phyloP scores from a whole-genome alignment of 805 yeast genomes.

The Kodamaea laetipori region DNA sequence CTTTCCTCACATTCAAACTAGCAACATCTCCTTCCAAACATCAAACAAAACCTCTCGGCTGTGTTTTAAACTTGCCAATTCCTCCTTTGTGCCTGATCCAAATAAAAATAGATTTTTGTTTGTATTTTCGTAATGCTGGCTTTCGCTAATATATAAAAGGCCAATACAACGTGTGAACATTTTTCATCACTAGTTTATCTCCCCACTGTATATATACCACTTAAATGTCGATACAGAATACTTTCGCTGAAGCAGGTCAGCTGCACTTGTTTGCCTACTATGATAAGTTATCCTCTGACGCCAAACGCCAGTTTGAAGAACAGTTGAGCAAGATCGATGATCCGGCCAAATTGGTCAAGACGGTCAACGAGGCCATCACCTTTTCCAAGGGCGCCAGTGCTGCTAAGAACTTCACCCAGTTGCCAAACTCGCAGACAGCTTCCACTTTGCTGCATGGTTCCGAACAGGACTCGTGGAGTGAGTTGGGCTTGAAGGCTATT shows the following conservation, averaged over 20 bases:
- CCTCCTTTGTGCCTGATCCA: constrained; percentile 8
- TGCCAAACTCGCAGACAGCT: constrained; percentile 51
- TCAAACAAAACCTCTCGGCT: background rate
- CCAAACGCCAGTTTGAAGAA: constrained; percentile 37
- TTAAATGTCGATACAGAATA: constrained; percentile 22
- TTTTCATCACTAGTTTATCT: background rate
- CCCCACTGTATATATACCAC: background rate
- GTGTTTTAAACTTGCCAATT: constrained; percentile 3
- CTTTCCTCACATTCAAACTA: too few species aligned
- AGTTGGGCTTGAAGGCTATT: constrained; percentile 69
- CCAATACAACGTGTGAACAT: constrained; percentile 5
- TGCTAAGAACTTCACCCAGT: constrained; percentile 41
- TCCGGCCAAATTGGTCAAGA: constrained; percentile 41
- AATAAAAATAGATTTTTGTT: constrained; percentile 5
- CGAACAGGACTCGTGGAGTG: constrained; percentile 40
- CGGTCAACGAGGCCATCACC: constrained; percentile 50
- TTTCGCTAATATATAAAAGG: too few species aligned
- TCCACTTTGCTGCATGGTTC: constrained; percentile 48
- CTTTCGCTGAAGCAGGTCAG: constrained; percentile 52
- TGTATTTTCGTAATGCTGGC: constrained; percentile 3
- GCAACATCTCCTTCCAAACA: background rate
- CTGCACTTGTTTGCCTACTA: constrained; percentile 53
- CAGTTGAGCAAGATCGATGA: constrained; percentile 47
- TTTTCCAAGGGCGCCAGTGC: constrained; percentile 29
- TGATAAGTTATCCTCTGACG: constrained; percentile 35